Conservation (phyloP, 1,139 yeast species). For the Candida tunisiensis region DNA sequence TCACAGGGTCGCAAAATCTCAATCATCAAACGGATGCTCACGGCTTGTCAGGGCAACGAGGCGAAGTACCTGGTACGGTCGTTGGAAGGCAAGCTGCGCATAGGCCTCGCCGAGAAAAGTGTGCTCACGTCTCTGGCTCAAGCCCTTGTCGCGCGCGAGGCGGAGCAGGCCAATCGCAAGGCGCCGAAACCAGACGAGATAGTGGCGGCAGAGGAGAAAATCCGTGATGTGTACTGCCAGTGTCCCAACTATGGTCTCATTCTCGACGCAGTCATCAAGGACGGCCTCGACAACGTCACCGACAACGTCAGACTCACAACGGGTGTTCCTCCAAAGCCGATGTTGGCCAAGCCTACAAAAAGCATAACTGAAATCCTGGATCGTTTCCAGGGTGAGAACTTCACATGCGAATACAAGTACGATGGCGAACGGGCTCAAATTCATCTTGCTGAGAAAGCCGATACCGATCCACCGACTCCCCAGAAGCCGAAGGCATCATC, state of each 20-base stretch:
- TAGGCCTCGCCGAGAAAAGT: conserved; percentile 88
- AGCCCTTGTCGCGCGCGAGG: conserved; percentile 54
- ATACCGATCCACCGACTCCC: no score
- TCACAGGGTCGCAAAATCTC: conserved; percentile 67
- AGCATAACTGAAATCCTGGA: conserved; percentile 81
- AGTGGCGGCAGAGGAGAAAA: conserved; percentile 48
- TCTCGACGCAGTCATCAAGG: conserved; percentile 43
- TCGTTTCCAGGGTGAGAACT: conserved; percentile 66
- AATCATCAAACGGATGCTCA: conserved; percentile 64
- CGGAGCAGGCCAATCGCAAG: conserved; percentile 12
- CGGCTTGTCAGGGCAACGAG: conserved; percentile 77
- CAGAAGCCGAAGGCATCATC: conserved; percentile 42
- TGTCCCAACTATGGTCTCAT: conserved; percentile 82
- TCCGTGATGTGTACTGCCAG: conserved; percentile 77
- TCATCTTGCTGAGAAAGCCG: conserved; percentile 42
- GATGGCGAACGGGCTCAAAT: conserved; percentile 98
- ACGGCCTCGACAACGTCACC: conserved; percentile 49
- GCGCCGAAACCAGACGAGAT: conserved; percentile 8
- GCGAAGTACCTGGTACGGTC: conserved; percentile 85
- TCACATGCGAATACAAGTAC: conserved; percentile 91
- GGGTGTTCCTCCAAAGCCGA: conserved; percentile 91
- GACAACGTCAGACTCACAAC: conserved; percentile 68
- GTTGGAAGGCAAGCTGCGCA: conserved; percentile 80
- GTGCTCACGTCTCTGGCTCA: conserved; percentile 74
- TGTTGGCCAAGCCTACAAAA: conserved; percentile 97